Conservation (phyloP, 495 filamentous ascomycete genomes). For the Venustampulla echinocandica region DNA sequence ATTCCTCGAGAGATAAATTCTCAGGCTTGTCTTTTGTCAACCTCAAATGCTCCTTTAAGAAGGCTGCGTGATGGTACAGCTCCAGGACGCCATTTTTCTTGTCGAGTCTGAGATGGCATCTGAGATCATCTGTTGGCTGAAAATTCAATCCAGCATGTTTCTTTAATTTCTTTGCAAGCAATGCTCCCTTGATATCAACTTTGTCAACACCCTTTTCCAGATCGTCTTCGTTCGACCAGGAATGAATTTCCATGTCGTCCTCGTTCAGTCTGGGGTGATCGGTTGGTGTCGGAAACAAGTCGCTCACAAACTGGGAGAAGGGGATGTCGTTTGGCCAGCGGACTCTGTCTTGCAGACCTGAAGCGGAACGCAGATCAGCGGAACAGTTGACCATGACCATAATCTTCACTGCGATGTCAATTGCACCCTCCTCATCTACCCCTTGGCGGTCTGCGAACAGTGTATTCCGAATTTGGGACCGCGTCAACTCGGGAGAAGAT, state of each 20-base stretch:
- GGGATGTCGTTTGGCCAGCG: constrained; percentile 21
- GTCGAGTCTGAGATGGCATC: constrained; percentile 27
- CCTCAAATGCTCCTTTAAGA: constrained; percentile 28
- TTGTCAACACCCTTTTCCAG: too few species aligned
- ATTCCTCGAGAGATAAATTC: constrained; percentile 6
- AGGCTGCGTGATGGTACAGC: constrained; percentile 27
- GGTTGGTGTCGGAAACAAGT: constrained; percentile 23
- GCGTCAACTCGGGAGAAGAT: constrained; percentile 6
- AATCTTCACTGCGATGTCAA: constrained; percentile 27
- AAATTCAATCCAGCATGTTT: constrained; percentile 25
- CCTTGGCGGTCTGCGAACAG: neutral
- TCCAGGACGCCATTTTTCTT: constrained; percentile 22
- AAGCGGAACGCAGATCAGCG: constrained; percentile 17
- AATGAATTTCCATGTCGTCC: constrained; percentile 9
- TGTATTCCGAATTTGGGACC: neutral
- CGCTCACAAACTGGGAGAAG: constrained; percentile 19
- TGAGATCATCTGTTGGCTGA: constrained; percentile 26
- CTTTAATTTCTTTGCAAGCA: constrained; percentile 27
- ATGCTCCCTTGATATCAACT: constrained; percentile 17
- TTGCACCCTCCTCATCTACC: constrained; percentile 15
- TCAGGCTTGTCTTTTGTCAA: constrained; percentile 18
- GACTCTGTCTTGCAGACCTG: constrained; percentile 18
- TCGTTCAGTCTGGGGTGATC: constrained; percentile 25
- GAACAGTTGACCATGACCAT: constrained; percentile 31
- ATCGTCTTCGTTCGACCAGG: too few species aligned